Evolutionary conservation across 805 yeast genomes (phyloP), one percentile per base, ranked within the genome.

Genomic region (Sugiyamaella qingdaonensis): DNA sequence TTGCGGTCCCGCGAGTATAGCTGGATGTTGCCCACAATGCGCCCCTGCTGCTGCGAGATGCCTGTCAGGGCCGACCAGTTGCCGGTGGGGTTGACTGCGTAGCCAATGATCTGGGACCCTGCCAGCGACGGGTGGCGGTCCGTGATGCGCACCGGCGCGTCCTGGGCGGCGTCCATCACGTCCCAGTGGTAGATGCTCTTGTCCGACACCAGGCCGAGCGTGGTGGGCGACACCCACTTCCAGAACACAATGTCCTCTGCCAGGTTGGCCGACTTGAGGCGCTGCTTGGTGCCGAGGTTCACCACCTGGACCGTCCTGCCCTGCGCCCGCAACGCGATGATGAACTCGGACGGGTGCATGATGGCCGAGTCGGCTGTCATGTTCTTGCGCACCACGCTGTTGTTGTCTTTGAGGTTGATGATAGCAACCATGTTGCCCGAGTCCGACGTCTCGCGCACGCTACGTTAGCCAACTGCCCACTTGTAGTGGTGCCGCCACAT

Each of bases 281-380:
- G 84, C 71, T 88, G 90, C 72, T 92, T 90, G 31, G 89, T 75
- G 51, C 84, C 87, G 63, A 94, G 78, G 72, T 94, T 88, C 74
- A 94, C 95, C 61, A 94, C 62, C 73, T 90, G 99, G 57, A 94
- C 80, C 37, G 97, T 91, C 47, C 97, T 90, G 61, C 97, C 97
- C 66, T 90, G 94, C 42, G 98, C 98, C 67, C 98, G 82, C 60
- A 94, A 81, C 13, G 97, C 89, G 63, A 94, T 90, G 58, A 91
- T 89, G 71, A 86, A 83, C 69, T 85, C 82, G n/a, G 73, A 66
- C 33, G 99, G 98, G 71, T 90, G 95, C 94, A 94, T 84, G 67
- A 94, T 94, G 48, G 97, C 98, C 58, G 90, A 87, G 72, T 94
- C 99, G 44, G 99, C 99, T 52, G 88, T 80, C 96, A 94, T 94